Percentiles rank a stretch among this genome's conserved stretches.
phyloP scores from a whole-genome alignment of 768 basidiomycete genomes.

The Tylopilus cervinicoccineus region DNA sequence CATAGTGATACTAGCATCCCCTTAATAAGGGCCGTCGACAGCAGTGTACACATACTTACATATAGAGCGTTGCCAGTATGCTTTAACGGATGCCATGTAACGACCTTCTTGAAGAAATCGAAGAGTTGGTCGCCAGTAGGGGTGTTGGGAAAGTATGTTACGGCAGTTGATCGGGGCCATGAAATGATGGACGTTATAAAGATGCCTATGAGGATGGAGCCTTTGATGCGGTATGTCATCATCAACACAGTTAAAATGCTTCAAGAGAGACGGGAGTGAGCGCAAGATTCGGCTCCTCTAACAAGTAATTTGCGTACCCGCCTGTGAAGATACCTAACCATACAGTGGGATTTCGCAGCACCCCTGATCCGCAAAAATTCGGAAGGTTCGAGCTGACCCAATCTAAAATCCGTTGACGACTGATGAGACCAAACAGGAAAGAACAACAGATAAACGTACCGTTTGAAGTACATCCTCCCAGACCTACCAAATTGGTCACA shows the following conservation, averaged over 20 bases:
- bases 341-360: conserved; percentile 71
- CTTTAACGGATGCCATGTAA: conserved; percentile 63
- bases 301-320: conserved; percentile 46
- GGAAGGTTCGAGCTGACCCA: conserved; percentile 43
- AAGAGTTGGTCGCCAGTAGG: conserved; percentile 64
- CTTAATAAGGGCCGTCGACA: conserved; percentile 1
- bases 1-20: conserved; percentile 41
- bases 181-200: conserved; percentile 81
- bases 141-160: conserved; percentile 82
- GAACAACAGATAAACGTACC: conserved; percentile 24
- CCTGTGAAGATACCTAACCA: conserved; percentile 89
- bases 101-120: conserved; percentile 82
- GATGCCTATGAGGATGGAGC: conserved; percentile 80
- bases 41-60: conserved; percentile 36
- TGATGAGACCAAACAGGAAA: conserved; percentile 10
- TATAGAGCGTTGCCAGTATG: conserved; percentile 65
- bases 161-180: conserved; percentile 79
- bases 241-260: conserved; percentile 74
- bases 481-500: conserved; percentile 62
- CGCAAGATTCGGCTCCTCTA: not conserved
- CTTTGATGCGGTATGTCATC: conserved; percentile 82
- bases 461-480: conserved; percentile 69
- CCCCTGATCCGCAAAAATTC: conserved; percentile 57
- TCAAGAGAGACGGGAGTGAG: conserved; percentile 1
- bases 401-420: conserved; percentile 29